Base-by-base conservation (phyloP, 192 early-diverging fungal species). In the Phycomyces blakesleeanus region DNA sequence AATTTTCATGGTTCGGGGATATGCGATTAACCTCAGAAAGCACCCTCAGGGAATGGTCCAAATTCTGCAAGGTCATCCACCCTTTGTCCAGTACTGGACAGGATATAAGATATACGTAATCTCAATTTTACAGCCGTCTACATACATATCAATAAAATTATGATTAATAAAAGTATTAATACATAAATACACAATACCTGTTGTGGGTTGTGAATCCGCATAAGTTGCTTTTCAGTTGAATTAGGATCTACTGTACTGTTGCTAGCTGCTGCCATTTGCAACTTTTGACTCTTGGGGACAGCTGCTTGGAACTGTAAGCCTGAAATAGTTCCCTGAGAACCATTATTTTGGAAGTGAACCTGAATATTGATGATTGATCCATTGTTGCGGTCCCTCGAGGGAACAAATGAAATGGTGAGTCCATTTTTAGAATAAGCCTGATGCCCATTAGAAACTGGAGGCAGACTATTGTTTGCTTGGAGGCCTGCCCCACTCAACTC, bases 251-350 rank as follows among this genome's bases (percentile, higher is more conserved):
- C 75, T 2, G 71, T 72, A 64, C 78, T 93, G 5, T 80, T 78
- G 5, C 87, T 89, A 0, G 93, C 87, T 25, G 94, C 85, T 26
- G 83, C 79, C 82, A 98, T 92, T 65, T 88, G 86, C 54, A 98
- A 79, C 74, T 90, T 87, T 60, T 96, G 86, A 44, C 87, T 89
- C 79, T 93, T 94, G 22, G 94, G 94, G 14, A 99, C 96, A 0
- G 97, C 97, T 12, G 94, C 95, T 74, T 93, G 84, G 69, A 99
- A 91, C 53, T 82, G 80, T 22, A 97, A 57, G 21, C 84, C 85
- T 18, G 74, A 76, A 38, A 95, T 76, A 3, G 66, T 27, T 7
- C 79, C 81, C 41, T 81, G 80, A 16, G 76, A 55, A 14, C 76
- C 73, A 54, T 78, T 67, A 64, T 92, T 95, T 40, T 73, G 66